A percentile compares a stretch with the other conserved stretches of the same genome.
phyloP scores from a whole-genome alignment of 148 eudicot genomes.

The Rhododendron simsii region DNA sequence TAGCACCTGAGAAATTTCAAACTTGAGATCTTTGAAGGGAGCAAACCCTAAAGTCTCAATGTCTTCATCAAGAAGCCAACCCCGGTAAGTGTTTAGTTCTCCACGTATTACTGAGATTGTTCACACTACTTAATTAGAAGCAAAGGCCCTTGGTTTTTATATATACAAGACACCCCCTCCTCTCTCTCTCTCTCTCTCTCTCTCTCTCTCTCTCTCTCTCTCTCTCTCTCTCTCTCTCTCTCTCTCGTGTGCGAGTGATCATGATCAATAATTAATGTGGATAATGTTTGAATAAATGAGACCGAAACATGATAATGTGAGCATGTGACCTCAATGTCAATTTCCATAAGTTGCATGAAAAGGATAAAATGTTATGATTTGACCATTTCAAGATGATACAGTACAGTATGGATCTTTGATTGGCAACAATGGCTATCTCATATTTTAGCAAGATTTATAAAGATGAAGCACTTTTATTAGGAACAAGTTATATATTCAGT shows the following conservation, averaged over 20 bases:
- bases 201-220: too few species aligned
- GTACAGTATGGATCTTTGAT: neutral
- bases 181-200: too few species aligned
- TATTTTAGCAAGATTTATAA: neutral
- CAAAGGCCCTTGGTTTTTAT: neutral
- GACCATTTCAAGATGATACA: neutral
- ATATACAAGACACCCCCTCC: too few species aligned
- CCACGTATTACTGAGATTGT: neutral
- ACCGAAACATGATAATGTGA: neutral
- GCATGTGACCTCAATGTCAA: conserved; percentile 7
- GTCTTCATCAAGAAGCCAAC: neutral
- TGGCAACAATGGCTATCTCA: neutral
- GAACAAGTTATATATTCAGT: neutral
- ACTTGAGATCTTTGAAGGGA: too few species aligned
- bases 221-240: too few species aligned
- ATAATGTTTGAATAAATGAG: neutral
- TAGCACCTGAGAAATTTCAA: too few species aligned
- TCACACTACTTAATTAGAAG: neutral
- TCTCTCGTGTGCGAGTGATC: neutral
- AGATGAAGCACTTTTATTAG: neutral
- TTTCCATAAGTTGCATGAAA: neutral
- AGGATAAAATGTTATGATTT: neutral
- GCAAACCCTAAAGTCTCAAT: neutral
- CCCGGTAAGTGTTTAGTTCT: neutral
- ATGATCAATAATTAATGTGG: neutral